Percentiles rank a stretch among this genome's conserved stretches.
Evolutionary conservation across 2,329 filamentous ascomycete species (phyloP).

Genomic region (Raffaelea arxii): DNA sequence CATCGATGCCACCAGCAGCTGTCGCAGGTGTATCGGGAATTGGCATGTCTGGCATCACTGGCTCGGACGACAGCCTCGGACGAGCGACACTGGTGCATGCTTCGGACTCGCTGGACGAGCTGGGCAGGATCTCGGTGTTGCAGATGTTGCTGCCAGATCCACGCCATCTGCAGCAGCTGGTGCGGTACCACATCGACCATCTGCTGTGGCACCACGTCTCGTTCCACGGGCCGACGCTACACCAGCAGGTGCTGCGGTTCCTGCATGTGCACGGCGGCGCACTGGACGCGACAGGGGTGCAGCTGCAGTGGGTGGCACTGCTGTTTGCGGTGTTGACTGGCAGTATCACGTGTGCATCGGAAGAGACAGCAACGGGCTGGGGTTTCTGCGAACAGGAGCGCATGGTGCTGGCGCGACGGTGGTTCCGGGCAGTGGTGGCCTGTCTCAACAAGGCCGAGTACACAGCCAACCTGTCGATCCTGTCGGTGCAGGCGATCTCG

Average conservation of each 20-base stretch:
- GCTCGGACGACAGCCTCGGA: not conserved
- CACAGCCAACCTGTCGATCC: constrained; percentile 30
- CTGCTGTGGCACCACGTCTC: constrained; percentile 19
- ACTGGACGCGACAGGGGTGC: constrained; percentile 21
- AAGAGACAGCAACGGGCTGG: constrained; percentile 25
- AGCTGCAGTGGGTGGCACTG: constrained; percentile 35
- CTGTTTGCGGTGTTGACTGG: constrained; percentile 33
- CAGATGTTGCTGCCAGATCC: constrained; percentile 15
- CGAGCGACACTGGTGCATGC: not conserved
- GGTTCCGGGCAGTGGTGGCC: constrained; percentile 33
- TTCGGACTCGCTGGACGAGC: constrained; percentile 5
- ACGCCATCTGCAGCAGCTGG: constrained; percentile 13
- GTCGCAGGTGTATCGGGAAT: too few species aligned
- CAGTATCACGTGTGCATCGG: constrained; percentile 30
- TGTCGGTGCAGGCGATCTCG: constrained; percentile 34
- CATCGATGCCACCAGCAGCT: too few species aligned
- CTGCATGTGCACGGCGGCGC: constrained; percentile 23
- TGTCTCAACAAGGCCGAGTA: constrained; percentile 36
- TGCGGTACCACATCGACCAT: constrained; percentile 14
- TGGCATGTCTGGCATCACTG: too few species aligned
- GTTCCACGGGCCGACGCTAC: constrained; percentile 22
- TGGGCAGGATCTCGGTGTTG: constrained; percentile 10
- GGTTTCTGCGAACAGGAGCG: constrained; percentile 32
- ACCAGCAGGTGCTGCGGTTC: constrained; percentile 25
- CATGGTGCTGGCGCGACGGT: constrained; percentile 28